A percentile compares a stretch with the other conserved stretches of the same genome.
Evolutionary conservation across 2,329 filamentous ascomycete genomes (phyloP).

Genomic region (Dothideomycetidae sp.): DNA sequence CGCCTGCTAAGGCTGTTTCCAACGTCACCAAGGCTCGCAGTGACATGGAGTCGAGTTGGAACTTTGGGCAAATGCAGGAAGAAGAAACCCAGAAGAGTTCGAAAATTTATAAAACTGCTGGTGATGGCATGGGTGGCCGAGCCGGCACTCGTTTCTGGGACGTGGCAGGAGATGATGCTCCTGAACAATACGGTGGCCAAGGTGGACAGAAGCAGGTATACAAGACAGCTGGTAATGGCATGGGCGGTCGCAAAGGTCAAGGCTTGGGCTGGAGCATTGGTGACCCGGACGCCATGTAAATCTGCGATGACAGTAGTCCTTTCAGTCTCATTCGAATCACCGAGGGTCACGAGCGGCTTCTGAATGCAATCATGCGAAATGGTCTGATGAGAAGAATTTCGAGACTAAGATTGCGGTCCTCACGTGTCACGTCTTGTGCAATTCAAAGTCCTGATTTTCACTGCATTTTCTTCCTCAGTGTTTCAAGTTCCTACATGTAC

Average conservation of each 20-base stretch:
- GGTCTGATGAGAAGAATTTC: background rate
- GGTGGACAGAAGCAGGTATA: constrained; percentile 21
- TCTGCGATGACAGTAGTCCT: no score
- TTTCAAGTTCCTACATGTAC: no score
- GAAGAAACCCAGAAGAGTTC: constrained; percentile 12
- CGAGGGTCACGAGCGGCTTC: background rate
- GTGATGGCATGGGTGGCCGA: constrained; percentile 48
- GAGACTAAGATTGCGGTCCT: no score
- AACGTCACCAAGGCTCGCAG: constrained; percentile 5
- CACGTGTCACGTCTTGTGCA: no score
- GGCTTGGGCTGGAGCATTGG: constrained; percentile 7
- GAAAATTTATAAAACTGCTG: constrained; percentile 26
- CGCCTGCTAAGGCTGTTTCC: constrained; percentile 14
- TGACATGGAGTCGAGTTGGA: constrained; percentile 6
- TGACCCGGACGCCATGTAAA: constrained; percentile 5
- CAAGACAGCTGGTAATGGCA: constrained; percentile 35
- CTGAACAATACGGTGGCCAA: constrained; percentile 10
- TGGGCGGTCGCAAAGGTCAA: constrained; percentile 34
- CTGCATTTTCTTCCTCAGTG: no score
- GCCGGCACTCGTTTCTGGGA: constrained; percentile 39
- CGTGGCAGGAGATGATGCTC: constrained; percentile 36
- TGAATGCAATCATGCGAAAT: background rate
- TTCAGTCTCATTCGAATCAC: background rate
- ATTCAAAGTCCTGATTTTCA: no score
- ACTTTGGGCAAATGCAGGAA: constrained; percentile 1